Base-by-base conservation (phyloP, 106 monocot genomes). In the Alisma plantagoaquatica region DNA sequence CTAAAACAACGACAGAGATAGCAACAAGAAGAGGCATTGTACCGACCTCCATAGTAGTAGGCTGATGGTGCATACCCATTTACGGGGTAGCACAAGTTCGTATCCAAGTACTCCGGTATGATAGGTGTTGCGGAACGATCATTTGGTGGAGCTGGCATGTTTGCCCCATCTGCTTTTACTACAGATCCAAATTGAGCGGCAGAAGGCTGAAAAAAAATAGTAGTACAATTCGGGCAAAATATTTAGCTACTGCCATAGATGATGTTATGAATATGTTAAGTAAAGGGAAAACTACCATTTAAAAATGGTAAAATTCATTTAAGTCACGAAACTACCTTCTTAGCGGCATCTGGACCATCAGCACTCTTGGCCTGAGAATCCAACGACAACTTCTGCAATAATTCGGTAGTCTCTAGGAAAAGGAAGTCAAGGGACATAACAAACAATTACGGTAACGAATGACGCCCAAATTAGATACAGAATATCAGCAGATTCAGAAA, bases 361-460 rank as follows among this genome's bases (percentile, higher is more conserved):
- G 67, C 52, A 15, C 53, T 45, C 67, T 82, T 83, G 49, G 44
- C 68, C 65, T 82, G 18, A 1, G 74, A 21, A 64, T 83, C 88
- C 64, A 89, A 47, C 1, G 88, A 57, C 29, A 89, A 41, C 27
- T 82, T 79, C 49, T 78, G 75, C 57, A 89, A 44, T 15, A 83
- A 61, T 59, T 83, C 88, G 15, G 60, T 62, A 32, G 82, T 71
- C 72, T 83, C 82, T 82, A 51, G 26, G 12, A 57, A 10, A 66
- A 22, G 62, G 56, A 35, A 47, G 5, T 21, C 24, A 0, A 27
- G 20, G 23, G 1, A 44, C 25, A 43, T 3, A 33, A n/a, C n/a
- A n/a, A n/a, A n/a, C n/a, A n/a, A n/a, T n/a, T n/a, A n/a, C n/a
- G n/a, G n/a, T n/a, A n/a, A n/a, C n/a, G n/a, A n/a, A n/a, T n/a